Evolutionary conservation across 1,284 basidiomycete genomes (phyloP), one percentile per base, ranked within the genome.

Genomic region (Stereum hirsutum): DNA sequence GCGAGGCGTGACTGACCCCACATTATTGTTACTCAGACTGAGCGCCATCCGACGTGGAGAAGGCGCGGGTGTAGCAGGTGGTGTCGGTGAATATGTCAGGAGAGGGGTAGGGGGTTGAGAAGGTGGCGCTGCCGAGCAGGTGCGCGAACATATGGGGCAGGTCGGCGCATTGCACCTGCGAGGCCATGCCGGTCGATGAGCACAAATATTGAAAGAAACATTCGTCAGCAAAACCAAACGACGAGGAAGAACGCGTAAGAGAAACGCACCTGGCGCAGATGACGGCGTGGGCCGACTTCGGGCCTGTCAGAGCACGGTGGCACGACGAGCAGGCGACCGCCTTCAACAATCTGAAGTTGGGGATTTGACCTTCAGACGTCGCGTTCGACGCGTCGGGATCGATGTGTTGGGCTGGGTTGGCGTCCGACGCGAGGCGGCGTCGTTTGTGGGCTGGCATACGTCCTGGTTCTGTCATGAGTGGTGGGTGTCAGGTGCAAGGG

Each of bases 81-180:
- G 56, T 10, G 57, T 52, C 5, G 53, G 43, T 2, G 58, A 52
- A 38, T 48, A 50, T 7, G 51, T 57, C 23, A 56, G 50, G 17
- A 48, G 43, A 7, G 53, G 57, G 3, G 57, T 57, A 14, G 54
- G 52, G 14, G 57, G 54, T 23, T 51, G 24, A n/a, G 54, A 57
- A 2, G 52, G 43, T 52, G 52, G 39, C 51, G 33, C 49, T 21
- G 53, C 50, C 23, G 54, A 56, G 45, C 62, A 63, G 7, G 54
- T 60, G 34, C 61, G 48, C 15, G 59, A 54, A 45, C 62, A 63
- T 30, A 63, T 57, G 6, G 52, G 36, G 43, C 62, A 63, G 10
- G 57, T 60, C 33, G 55, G 46, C 5, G 54, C 51, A 4, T 50
- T 46, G 46, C 62, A 63, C 26, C 62, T 63, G 37, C 5, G 11